phyloP scores from a whole-genome alignment of 345 rosid species.

The Syzygium aqueum region DNA sequence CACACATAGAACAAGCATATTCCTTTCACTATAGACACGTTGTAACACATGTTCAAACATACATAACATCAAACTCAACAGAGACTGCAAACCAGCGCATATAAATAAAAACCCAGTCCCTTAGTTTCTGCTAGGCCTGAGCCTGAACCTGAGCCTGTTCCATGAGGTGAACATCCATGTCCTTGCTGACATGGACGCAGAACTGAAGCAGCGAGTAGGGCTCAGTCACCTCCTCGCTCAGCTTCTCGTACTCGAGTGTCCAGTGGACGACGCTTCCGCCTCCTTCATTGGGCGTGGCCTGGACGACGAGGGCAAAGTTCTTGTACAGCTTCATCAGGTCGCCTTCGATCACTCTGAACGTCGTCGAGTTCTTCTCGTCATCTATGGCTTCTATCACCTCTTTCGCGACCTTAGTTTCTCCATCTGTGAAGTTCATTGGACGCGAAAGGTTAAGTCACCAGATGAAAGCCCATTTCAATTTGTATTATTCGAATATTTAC shows the following conservation, averaged over 20 bases:
- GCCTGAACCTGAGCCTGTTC: not conserved
- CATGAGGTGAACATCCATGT: slow-evolving; percentile 17
- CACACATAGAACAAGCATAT: not conserved
- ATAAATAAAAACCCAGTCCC: not conserved
- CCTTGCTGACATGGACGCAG: slow-evolving; percentile 13
- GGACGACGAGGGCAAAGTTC: not conserved
- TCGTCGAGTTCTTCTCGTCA: slow-evolving; percentile 19
- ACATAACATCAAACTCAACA: not conserved
- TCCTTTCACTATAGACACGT: too few relatives aligned
- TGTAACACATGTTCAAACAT: too few relatives aligned
- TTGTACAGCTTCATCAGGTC: slow-evolving; percentile 27
- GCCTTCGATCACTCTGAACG: slow-evolving; percentile 26
- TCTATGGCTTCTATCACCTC: slow-evolving; percentile 26
- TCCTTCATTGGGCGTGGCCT: slow-evolving; percentile 17
- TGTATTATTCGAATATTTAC: not conserved
- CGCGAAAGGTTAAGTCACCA: too few relatives aligned
- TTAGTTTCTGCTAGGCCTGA: not conserved
- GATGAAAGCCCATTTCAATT: not conserved
- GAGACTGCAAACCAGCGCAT: not conserved
- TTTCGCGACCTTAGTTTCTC: slow-evolving; percentile 15
- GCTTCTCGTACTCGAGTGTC: slow-evolving; percentile 16
- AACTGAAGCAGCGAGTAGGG: slow-evolving; percentile 22
- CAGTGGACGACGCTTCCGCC: slow-evolving; percentile 19
- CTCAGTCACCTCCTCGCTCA: slow-evolving; percentile 18
- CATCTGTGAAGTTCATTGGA: slow-evolving; percentile 2